A percentile compares a stretch with the other conserved stretches of the same genome.
Evolutionary conservation across 1,284 basidiomycete species (phyloP).

Genomic region (Anthracocystis panici-leucophaei): DNA sequence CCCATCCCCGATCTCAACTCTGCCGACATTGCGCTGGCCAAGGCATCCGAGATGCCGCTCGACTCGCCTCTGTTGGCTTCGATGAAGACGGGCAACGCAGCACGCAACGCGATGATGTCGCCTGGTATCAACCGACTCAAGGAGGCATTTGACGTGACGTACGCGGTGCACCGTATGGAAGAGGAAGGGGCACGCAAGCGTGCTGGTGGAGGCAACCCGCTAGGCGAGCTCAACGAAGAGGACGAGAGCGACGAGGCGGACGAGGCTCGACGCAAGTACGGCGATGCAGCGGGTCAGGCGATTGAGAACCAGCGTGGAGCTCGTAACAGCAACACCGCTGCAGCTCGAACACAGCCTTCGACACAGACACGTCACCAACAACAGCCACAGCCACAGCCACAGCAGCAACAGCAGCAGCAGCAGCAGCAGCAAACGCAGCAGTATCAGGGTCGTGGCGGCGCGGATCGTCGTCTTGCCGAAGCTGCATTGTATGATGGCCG

Average conservation of each 20-base stretch:
- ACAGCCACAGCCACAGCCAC: constrained; percentile 35
- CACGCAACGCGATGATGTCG: constrained; percentile 79
- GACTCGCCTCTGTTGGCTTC: constrained; percentile 91
- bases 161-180: constrained; percentile 98
- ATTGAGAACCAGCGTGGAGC: constrained; percentile 60
- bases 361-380: constrained; percentile 49
- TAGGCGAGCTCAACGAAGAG: constrained; percentile 90
- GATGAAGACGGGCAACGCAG: constrained; percentile 72
- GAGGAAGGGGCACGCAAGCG: constrained; percentile 86
- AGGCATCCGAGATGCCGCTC: constrained; percentile 74
- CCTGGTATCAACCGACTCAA: constrained; percentile 86
- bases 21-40: constrained; percentile 64
- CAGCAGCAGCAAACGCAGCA: constrained; percentile 46
- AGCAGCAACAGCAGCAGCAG: constrained; percentile 29
- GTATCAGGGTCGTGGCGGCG: constrained; percentile 64
- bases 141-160: constrained; percentile 98
- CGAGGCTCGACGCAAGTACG: constrained; percentile 62
- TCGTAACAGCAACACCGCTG: constrained; percentile 46
- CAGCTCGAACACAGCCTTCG: constrained; percentile 15
- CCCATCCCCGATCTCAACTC: constrained; percentile 64
- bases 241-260: constrained; percentile 74
- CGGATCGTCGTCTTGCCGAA: constrained; percentile 68
- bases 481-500: constrained; percentile 67
- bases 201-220: constrained; percentile 71
- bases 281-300: constrained; percentile 66